A percentile compares a stretch with the other conserved stretches of the same genome.
These are phyloP conservation scores for Trichosporon sp. DNA, from an alignment of 1,284 basidiomycete genomes.

Conservation along the genomic window DNA sequence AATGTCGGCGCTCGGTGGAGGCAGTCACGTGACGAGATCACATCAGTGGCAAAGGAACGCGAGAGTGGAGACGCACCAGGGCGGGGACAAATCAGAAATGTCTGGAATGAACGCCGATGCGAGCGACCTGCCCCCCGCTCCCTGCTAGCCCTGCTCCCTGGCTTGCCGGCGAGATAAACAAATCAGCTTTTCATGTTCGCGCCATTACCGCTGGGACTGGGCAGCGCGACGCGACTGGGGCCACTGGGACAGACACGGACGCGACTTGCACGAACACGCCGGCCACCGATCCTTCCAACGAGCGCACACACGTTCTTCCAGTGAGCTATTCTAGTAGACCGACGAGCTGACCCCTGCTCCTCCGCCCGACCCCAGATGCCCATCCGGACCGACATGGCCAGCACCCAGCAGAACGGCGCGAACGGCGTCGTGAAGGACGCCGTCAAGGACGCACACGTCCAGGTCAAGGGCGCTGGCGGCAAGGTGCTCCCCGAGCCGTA, in stretches of 20 bases:
- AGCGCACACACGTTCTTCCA: background rate
- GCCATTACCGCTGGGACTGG: background rate
- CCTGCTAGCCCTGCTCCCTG: too few relatives aligned
- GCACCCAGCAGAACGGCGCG: background rate
- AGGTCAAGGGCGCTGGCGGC: slow-evolving; percentile 18
- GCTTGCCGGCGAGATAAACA: background rate
- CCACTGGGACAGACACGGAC: background rate
- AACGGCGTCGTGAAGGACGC: background rate
- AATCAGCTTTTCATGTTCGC: background rate
- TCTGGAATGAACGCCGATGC: background rate
- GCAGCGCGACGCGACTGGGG: background rate
- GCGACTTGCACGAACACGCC: background rate
- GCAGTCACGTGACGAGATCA: background rate
- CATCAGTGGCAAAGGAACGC: background rate
- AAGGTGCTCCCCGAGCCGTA: slow-evolving; percentile 19
- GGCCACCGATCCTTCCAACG: background rate
- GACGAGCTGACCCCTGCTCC: background rate
- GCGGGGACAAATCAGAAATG: background rate
- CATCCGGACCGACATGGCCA: background rate
- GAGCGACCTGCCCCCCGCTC: too few relatives aligned
- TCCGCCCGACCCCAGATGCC: background rate
- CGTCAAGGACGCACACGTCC: slow-evolving; percentile 1
- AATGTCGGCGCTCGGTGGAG: background rate
- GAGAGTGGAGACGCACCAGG: background rate
- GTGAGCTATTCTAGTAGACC: background rate